Conservation (phyloP, 345 rosid species). For the Pugionium cornutum region DNA sequence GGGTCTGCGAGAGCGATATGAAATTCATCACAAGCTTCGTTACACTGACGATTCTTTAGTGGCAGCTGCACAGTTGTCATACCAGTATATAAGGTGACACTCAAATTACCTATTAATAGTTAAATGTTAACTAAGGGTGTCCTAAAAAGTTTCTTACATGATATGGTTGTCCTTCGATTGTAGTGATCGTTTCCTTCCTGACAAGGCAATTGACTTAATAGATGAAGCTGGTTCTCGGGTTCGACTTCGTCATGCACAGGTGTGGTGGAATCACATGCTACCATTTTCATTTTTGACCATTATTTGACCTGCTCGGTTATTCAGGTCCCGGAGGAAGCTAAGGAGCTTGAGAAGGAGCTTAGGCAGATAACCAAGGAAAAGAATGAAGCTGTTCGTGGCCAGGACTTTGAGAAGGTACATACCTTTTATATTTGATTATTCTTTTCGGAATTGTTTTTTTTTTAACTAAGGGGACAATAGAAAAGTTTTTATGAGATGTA, state of each 20-base stretch:
- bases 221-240: constrained; percentile 77
- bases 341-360: constrained; percentile 95
- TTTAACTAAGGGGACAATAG: neutral
- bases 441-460: constrained; percentile 4
- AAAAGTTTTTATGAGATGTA: constrained; percentile 12
- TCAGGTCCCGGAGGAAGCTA: constrained; percentile 96
- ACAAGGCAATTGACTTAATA: constrained; percentile 69
- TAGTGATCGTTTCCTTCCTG: constrained; percentile 71
- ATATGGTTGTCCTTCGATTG: neutral
- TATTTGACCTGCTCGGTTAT: constrained; percentile 22
- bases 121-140: neutral
- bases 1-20: constrained; percentile 72
- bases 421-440: neutral
- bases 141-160: neutral
- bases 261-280: constrained; percentile 21
- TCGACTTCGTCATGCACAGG: constrained; percentile 57
- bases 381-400: constrained; percentile 92
- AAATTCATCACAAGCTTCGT: constrained; percentile 42
- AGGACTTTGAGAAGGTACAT: constrained; percentile 92
- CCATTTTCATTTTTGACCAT: constrained; percentile 1
- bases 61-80: constrained; percentile 48
- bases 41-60: constrained; percentile 45
- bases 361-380: constrained; percentile 92
- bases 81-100: constrained; percentile 52
- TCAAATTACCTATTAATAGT: neutral